These are phyloP conservation scores for Amaranthus palmeri DNA, from an alignment of 148 eudicot species.

Conservation along the genomic window DNA sequence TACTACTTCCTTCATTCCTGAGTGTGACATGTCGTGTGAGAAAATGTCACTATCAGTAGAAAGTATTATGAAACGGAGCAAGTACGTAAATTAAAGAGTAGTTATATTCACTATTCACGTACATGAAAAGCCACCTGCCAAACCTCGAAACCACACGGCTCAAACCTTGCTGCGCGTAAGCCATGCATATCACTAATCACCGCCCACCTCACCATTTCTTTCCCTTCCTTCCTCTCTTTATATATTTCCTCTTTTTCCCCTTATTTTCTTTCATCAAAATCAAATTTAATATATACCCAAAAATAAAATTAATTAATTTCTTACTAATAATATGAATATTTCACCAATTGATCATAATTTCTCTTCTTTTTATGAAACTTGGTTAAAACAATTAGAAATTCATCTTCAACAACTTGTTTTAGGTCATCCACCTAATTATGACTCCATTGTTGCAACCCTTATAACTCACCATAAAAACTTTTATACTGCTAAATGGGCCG, in stretches of 20 bases:
- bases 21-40: too few species aligned
- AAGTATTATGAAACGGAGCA: too few species aligned
- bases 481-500: slow-evolving; percentile 68
- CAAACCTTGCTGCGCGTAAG: slow-evolving; percentile 27
- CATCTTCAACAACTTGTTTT: slow-evolving; percentile 36
- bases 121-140: slow-evolving; percentile 18
- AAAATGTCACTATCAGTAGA: too few species aligned
- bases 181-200: slow-evolving; percentile 23
- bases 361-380: slow-evolving; percentile 35
- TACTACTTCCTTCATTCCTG: too few species aligned
- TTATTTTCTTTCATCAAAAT: background rate
- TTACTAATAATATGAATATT: slow-evolving; percentile 1
- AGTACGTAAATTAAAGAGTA: too few species aligned
- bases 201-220: background rate
- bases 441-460: slow-evolving; percentile 36
- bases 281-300: background rate
- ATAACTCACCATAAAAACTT: slow-evolving; percentile 65
- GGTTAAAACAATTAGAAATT: slow-evolving; percentile 53
- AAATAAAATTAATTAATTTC: background rate
- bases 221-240: background rate
- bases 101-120: too few species aligned
- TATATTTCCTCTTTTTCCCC: background rate
- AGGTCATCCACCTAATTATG: slow-evolving; percentile 11
- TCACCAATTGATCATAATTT: slow-evolving; percentile 34
- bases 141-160: slow-evolving; percentile 7